Evolutionary conservation across 108 stramenopile species (phyloP), one percentile per base, ranked within the genome.

Genomic region (Conticribra weissflogii): DNA sequence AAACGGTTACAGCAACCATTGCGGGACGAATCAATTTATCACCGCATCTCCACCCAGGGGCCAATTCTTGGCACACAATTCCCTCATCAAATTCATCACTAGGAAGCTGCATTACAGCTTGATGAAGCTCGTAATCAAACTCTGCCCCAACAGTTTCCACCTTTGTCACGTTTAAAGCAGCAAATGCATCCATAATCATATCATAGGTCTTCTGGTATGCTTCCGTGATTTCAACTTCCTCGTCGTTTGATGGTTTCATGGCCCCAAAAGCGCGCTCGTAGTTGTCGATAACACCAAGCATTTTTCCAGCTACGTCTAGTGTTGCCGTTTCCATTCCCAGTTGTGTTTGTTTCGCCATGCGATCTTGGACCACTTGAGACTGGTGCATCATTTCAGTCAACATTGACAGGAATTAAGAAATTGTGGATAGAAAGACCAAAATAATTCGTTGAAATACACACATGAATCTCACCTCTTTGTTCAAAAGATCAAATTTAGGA

Each of bases 111-210:
- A 90, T 87, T 32, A 96, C 80, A n/a, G 94, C 94, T 68, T 96
- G 88, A 69, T 96, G 94, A 14, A 82, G 21, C 51, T 96, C 91
- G 47, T 93, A 93, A 68, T 96, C 86, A 72, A 96, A 96, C 51
- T 96, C 94, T 12, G 23, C 77, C 36, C 94, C 94, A 33, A 96
- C 82, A 52, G 91, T 96, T 44, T 83, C 80, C 17, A 96, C 83
- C 63, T 85, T 81, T 41, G 84, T 83, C 59, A 96, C 94, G 53
- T 92, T 92, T 61, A 93, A 74, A 18, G 85, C 82, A 19, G 48
- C 54, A 50, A 96, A 88, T n/a, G 75, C 66, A 22, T 76, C 65
- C 66, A 88, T 21, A 33, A 96, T 85, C 50, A 66, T 73, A 55
- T 85, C 75, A 66, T 91, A 91, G 1, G 81, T 83, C 22, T 50